Conservation (phyloP, 306 rosid species). For the Sophora flavescens region DNA sequence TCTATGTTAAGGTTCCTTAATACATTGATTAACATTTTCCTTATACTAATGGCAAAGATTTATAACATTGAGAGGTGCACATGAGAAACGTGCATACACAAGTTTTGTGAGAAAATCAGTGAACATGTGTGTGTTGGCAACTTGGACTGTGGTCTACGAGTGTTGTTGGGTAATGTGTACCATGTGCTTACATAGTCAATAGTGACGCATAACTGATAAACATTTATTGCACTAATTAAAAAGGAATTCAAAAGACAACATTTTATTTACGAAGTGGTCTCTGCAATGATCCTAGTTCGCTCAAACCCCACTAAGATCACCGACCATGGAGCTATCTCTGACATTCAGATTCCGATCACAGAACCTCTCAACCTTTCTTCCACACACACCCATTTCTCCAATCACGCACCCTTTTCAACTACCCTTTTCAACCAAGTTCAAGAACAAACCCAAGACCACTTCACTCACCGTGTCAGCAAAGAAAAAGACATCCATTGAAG, state of each 20-base stretch:
- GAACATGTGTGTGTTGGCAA: background rate
- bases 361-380: slow-evolving; percentile 42
- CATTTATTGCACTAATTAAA: background rate
- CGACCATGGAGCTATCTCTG: slow-evolving; percentile 46
- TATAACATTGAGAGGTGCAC: too few species aligned
- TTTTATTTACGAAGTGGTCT: too few species aligned
- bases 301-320: background rate
- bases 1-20: too few species aligned
- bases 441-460: slow-evolving; percentile 19
- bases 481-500: slow-evolving; percentile 58
- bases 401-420: slow-evolving; percentile 12
- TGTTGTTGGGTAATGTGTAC: background rate
- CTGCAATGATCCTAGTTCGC: background rate
- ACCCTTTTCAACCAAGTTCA: slow-evolving; percentile 37
- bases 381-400: slow-evolving; percentile 39
- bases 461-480: slow-evolving; percentile 48
- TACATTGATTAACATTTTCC: too few species aligned
- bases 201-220: too few species aligned
- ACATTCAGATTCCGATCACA: slow-evolving; percentile 48
- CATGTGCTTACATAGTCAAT: background rate
- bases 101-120: too few species aligned
- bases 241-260: background rate
- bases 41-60: too few species aligned
- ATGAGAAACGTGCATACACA: background rate
- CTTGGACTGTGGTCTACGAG: background rate